Evolutionary conservation across 116 monocot genomes (phyloP), one percentile per base, ranked within the genome.

Genomic region (Phalaenopsis hybrid): DNA sequence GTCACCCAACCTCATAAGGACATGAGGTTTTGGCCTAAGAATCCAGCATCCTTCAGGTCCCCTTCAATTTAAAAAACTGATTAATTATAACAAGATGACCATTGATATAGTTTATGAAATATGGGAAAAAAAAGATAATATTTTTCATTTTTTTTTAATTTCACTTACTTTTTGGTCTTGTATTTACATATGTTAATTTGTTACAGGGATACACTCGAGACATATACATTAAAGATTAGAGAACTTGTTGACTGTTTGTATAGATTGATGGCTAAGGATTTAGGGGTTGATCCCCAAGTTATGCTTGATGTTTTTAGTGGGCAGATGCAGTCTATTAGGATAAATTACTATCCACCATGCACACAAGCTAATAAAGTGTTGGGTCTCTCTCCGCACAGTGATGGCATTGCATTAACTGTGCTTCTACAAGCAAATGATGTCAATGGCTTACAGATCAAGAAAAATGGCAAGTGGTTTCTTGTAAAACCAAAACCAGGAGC

Each of bases 301-400:
- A 23, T 86, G 6, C 8, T 6, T 20, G 43, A 45, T n/a, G 17
- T 77, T 13, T 81, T 86, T 76, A 45, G 44, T 8, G 77, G 74
- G 23, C 51, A 70, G 21, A 51, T 77, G 21, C 83, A 86, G 25
- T 57, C 50, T 6, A 4, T 86, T 68, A 81, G 86, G 61, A 83
- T 86, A 8, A 86, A 86, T 46, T 86, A 86, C 83, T 86, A 86
- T 58, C 86, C 86, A 16, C 83, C 86, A 18, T 86, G 83, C 16
- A 67, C 43, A 17, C 9, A 77, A 33, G 70, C 86, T 43, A 44
- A 78, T 52, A 77, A 45, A 20, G 87, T 82, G 17, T 10, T 84
- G 25, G 84, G 87, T 9, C 55, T 82, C 49, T 79, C 87, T 11
- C 82, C 87, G 2, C 84, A 84, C 55, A 76, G 79, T 76, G 87